Base-by-base conservation (phyloP, 495 filamentous ascomycete species). In the Hypoxylon lenormandii region DNA sequence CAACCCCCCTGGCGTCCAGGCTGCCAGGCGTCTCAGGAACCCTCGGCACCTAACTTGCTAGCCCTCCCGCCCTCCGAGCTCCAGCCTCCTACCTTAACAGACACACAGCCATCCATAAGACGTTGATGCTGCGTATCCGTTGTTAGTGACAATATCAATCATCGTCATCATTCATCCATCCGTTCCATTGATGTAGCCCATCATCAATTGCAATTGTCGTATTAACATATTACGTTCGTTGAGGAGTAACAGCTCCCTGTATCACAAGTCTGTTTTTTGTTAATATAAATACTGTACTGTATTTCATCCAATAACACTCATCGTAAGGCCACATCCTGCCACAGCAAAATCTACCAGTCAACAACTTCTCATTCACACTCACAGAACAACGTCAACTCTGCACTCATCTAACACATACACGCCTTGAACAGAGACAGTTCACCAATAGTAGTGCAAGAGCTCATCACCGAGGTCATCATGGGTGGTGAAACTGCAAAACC, bases 401-500 rank as follows among this genome's bases (percentile, higher is more conserved):
- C 23, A 61, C 8, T 42, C 22, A 4, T 65, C 55, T 64, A 61
- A 66, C 61, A 18, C 33, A n/a, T 19, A 43, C 10, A n/a, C 40
- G 16, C 16, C 11, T 23, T 36, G 23, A 51, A 7, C 22, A 64
- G 71, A 49, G 40, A 51, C 40, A 11, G 19, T 6, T 49, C 28
- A 45, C 15, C 26, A 48, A 5, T 28, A 33, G 15, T 26, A 46
- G 33, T 47, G 10, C 51, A 46, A 52, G 15, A 52, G 15, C 10
- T 30, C 8, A 10, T 64, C 33, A 36, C 47, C 37, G 21, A 61
- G 49, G 30, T 68, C 55, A 45, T 58, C 52, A 80, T 81, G 79
- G 79, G 79, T 26, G 78, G 79, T 43, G 78, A 80, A 74, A 81
- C 75, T 19, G 47, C 71, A 10, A 70, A 73, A 48, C 68, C 68